Percentiles rank a stretch among this genome's conserved stretches.
Conservation (phyloP, 305 asterid species). For the Fraxinus paxiana region DNA sequence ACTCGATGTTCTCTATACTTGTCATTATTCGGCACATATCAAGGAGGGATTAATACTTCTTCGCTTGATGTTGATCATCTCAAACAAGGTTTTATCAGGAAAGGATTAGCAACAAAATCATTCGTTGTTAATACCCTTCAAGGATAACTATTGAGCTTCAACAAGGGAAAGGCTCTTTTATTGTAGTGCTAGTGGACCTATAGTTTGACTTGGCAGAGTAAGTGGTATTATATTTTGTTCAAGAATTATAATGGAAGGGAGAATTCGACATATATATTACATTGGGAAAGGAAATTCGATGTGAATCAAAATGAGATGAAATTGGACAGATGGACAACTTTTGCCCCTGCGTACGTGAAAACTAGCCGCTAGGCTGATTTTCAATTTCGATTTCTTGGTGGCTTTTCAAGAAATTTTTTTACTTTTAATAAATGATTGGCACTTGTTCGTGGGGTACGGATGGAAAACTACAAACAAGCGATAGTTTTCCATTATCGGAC, state of each 20-base stretch:
- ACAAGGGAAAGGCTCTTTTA: background rate
- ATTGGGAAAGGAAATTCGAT: background rate
- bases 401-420: too few relatives aligned
- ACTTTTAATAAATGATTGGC: too few relatives aligned
- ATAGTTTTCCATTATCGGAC: background rate
- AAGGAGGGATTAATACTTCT: background rate
- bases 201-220: background rate
- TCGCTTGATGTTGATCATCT: background rate
- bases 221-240: background rate
- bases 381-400: too few relatives aligned
- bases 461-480: too few relatives aligned
- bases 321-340: background rate
- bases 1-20: background rate
- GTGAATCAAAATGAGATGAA: background rate
- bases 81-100: background rate
- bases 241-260: too few relatives aligned
- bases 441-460: too few relatives aligned
- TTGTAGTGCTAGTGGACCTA: background rate
- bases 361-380: too few relatives aligned
- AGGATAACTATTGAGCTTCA: background rate
- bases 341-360: background rate
- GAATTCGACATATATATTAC: background rate
- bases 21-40: background rate
- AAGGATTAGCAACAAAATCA: background rate
- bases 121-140: background rate